Base-by-base conservation (phyloP, 2,329 filamentous ascomycete species). In the Apiospora phragmitis region DNA sequence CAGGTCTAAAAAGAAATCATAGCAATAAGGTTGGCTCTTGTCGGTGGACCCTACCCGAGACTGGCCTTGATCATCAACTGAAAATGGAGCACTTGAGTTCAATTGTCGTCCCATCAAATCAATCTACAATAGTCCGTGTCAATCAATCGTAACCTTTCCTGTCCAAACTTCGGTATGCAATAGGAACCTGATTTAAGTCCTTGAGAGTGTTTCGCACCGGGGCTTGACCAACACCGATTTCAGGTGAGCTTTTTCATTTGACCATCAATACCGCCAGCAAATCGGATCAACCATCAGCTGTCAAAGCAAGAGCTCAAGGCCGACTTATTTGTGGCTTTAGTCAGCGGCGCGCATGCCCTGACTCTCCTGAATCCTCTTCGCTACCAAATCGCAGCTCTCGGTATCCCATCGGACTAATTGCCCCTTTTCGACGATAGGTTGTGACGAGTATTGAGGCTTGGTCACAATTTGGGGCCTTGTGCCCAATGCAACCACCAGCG, bases 1-100 rank as follows among this genome's bases (percentile, higher is more conserved):
- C 55, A 62, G 55, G 55, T 62, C 55, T 38, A 62, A 62, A 62
- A 62, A 62, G 55, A 35, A 62, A 62, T 38, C 55, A 62, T 5
- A 14, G 55, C 55, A 62, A 62, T 62, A 62, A 62, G 55, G 55
- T 62, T 62, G n/a, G 55, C 55, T 38, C 16, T 38, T 18, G 55
- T n/a, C 32, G 29, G 55, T 62, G 55, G 55, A 21, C 8, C 55
- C 18, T 38, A 38, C 16, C 55, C 55, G 32, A 62, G 55, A 59
- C 29, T 59, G 29, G 26, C 12, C 26, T 32, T 55, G 49, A 55
- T 55, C 49, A 55, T 55, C 49, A 55, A 59, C 9, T 32, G 51
- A 32, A 47, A 59, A 59, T 35, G 51, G 51, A 35, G 51, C 35
- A 35, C 29, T 29, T 29, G 16, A 14, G 12, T 26, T 16, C 24